phyloP scores from a whole-genome alignment of 176 grass and related monocot genomes.

The Puya raimondii region DNA sequence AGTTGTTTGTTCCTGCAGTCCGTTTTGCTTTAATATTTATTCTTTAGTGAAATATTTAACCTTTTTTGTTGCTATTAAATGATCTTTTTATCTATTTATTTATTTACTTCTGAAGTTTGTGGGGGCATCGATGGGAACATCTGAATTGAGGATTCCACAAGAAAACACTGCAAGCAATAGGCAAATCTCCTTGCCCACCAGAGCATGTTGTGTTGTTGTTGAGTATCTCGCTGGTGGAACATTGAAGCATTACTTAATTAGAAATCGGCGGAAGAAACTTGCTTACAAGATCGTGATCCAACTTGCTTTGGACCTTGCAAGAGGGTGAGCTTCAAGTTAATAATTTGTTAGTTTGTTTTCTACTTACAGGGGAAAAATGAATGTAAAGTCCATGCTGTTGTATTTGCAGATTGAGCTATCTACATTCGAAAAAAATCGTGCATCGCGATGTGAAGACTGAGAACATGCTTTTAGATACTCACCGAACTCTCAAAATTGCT shows the following conservation, averaged over 20 bases:
- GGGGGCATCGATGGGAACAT: slow-evolving; percentile 66
- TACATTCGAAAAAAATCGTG: slow-evolving; percentile 69
- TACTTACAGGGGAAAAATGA: not conserved
- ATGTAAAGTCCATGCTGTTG: not conserved
- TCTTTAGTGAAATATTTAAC: too few relatives aligned
- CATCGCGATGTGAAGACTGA: slow-evolving; percentile 92
- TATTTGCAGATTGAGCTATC: slow-evolving; percentile 48
- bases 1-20: not conserved
- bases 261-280: slow-evolving; percentile 54
- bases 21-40: not conserved
- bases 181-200: not conserved
- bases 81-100: too few relatives aligned
- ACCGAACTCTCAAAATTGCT: slow-evolving; percentile 66
- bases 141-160: slow-evolving; percentile 63
- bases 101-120: slow-evolving; percentile 50
- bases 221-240: slow-evolving; percentile 72
- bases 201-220: slow-evolving; percentile 61
- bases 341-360: not conserved
- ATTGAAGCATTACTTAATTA: slow-evolving; percentile 56
- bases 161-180: not conserved
- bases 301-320: slow-evolving; percentile 57
- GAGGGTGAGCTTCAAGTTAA: slow-evolving; percentile 29
- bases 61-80: too few relatives aligned
- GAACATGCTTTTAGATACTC: slow-evolving; percentile 73
- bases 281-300: slow-evolving; percentile 48